Base-by-base conservation (phyloP, 2,329 filamentous ascomycete genomes). In the Nakataea oryzae region DNA sequence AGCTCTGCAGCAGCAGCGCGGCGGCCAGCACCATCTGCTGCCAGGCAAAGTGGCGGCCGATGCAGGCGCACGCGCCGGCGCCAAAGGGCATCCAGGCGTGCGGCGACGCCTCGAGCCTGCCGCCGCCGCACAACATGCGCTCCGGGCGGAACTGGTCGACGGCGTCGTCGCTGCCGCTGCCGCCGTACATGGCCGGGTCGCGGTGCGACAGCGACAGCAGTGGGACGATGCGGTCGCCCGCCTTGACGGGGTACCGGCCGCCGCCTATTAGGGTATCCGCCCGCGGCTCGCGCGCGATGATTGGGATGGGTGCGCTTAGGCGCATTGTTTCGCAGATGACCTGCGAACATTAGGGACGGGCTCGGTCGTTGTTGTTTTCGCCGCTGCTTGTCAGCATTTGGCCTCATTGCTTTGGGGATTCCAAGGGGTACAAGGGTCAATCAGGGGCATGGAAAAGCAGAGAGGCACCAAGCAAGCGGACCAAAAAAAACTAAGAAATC, bases 261-360 rank as follows among this genome's bases (percentile, higher is more conserved):
- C 74, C 71, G 59, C n/a, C n/a, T n/a, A 50, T 58, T 0, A 66
- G 11, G 21, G 58, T 63, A 61, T 85, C 81, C 21, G 83, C 78
- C 14, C 78, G 74, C 3, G 86, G 74, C 50, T 79, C 75, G 1
- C 89, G 74, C 3, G 76, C 73, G 69, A 88, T 84, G 8, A 75
- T 77, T 0, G 84, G 79, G 6, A 86, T 87, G 1, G 86, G 82
- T 1, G 87, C 81, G 27, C 77, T 78, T 2, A 90, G 70, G 32
- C 88, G 81, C 1, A 90, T 73, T 0, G 87, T 82, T 71, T 92
- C 89, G 47, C 85, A 80, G 54, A 92, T 75, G 34, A 86, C 66
- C 75, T 77, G 41, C 54, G 14, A n/a, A n/a, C n/a, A n/a, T n/a
- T n/a, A n/a, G n/a, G n/a, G n/a, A n/a, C n/a, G n/a, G n/a, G n/a